Evolutionary conservation across 1,284 basidiomycete genomes (phyloP).

Genomic region (Cystobasidiaceae sp.): DNA sequence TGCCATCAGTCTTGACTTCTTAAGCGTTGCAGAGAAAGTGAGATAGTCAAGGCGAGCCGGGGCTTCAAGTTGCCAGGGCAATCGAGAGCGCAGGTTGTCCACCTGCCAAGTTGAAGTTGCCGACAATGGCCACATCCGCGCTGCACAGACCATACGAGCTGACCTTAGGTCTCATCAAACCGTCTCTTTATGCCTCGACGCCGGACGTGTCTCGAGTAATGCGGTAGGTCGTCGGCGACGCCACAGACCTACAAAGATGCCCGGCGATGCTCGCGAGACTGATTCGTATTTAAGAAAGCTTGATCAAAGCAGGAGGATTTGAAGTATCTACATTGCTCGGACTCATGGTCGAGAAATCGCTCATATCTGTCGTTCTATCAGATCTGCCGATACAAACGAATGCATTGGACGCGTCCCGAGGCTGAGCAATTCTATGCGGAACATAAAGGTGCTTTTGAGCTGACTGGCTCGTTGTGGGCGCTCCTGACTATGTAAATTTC

Average conservation of each 20-base stretch:
- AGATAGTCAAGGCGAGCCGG: not conserved
- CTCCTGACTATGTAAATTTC: too few species aligned
- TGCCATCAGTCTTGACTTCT: too few species aligned
- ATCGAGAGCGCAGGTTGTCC: not conserved
- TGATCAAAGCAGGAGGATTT: constrained; percentile 36
- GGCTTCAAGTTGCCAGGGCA: not conserved
- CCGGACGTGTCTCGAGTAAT: constrained; percentile 30
- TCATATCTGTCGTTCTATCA: not conserved
- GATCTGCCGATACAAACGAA: constrained; percentile 37
- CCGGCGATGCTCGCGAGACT: not conserved
- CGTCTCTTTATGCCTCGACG: constrained; percentile 36
- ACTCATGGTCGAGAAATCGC: not conserved
- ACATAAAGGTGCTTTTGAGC: constrained; percentile 36
- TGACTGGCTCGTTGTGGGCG: too few species aligned
- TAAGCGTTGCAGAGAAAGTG: not conserved
- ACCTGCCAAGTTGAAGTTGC: too few species aligned
- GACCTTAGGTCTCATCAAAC: constrained; percentile 40
- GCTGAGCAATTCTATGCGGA: constrained; percentile 39
- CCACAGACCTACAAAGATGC: not conserved
- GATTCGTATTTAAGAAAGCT: constrained; percentile 24
- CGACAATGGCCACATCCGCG: not conserved
- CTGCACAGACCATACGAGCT: constrained; percentile 29
- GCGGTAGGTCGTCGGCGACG: constrained; percentile 25
- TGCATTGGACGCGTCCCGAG: constrained; percentile 34
- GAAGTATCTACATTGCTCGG: constrained; percentile 24